A percentile compares a stretch with the other conserved stretches of the same genome.
These are phyloP conservation scores for Colletotrichum horii DNA, from an alignment of 2,329 filamentous ascomycete species.

Conservation along the genomic window DNA sequence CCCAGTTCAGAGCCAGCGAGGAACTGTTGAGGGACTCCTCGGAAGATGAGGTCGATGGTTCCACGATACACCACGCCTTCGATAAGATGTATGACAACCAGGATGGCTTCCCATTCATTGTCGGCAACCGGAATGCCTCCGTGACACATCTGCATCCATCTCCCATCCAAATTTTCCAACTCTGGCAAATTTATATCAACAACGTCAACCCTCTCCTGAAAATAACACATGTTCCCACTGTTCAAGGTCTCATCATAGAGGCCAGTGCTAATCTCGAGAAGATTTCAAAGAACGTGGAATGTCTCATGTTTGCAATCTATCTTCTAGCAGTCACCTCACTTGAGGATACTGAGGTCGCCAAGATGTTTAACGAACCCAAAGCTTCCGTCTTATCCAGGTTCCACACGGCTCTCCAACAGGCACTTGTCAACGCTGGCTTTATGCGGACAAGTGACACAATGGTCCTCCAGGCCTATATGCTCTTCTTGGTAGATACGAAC, in stretches of 20 bases:
- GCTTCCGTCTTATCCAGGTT: slow-evolving; percentile 55
- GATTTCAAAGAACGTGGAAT: slow-evolving; percentile 63
- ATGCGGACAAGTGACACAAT: slow-evolving; percentile 69
- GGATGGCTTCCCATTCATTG: slow-evolving; percentile 63
- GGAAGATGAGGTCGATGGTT: slow-evolving; percentile 61
- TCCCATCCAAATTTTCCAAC: slow-evolving; percentile 63
- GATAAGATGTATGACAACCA: slow-evolving; percentile 63
- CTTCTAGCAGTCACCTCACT: slow-evolving; percentile 64
- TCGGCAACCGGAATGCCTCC: slow-evolving; percentile 48
- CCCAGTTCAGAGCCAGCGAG: slow-evolving; percentile 56
- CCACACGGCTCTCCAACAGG: slow-evolving; percentile 65
- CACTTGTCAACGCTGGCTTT: slow-evolving; percentile 70
- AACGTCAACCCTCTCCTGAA: slow-evolving; percentile 75
- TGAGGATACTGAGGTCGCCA: slow-evolving; percentile 56
- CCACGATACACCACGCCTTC: slow-evolving; percentile 62
- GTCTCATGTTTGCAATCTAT: slow-evolving; percentile 72
- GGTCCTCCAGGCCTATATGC: slow-evolving; percentile 69
- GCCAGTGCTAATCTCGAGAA: slow-evolving; percentile 60
- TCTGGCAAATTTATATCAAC: slow-evolving; percentile 74
- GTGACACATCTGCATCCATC: slow-evolving; percentile 57
- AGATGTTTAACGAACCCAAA: slow-evolving; percentile 59
- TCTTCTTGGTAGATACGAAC: slow-evolving; percentile 63
- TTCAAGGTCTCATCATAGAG: slow-evolving; percentile 69
- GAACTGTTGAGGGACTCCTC: slow-evolving; percentile 57
- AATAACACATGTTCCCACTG: slow-evolving; percentile 68